Base-by-base conservation (phyloP, 2,329 filamentous ascomycete species). In the Macrophomina tecta region DNA sequence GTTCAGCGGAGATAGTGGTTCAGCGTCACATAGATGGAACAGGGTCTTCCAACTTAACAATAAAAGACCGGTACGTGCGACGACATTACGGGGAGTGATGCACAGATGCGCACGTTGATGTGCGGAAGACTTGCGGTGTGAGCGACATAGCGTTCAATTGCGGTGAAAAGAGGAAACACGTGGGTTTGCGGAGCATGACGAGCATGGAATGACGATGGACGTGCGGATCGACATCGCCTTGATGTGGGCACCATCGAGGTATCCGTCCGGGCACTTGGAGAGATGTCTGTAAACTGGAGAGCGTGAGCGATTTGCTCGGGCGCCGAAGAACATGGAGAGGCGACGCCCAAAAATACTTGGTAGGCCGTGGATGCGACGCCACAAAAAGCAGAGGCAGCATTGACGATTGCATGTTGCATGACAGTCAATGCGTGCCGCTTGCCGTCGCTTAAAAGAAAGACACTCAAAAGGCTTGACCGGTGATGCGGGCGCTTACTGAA, bases 401-500 rank as follows among this genome's bases (percentile, higher is more conserved):
- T 12, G 18, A 58, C 38, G 8, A 18, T 42, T 45, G 38, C 55
- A 58, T 34, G 38, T 5, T 61, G 23, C 56, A 34, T 40, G 56
- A 46, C 38, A 28, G 56, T 61, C 40, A 42, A 61, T 61, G 56
- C 56, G 56, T 61, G 56, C 56, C 40, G 16, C 56, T 61, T 28
- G 30, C 56, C 40, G 40, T 23, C 34, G 56, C 28, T 61, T 46
- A 23, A 61, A 46, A 30, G 28, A 58, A 42, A 58, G 36, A 28
- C 34, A 5, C 18, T 38, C 28, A 56, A 61, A 46, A 42, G 56
- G 5, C 34, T n/a, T 11, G 49, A 12, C n/a, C 18, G 28, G 56
- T 61, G 23, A n/a, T n/a, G 56, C 28, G 40, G 56, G 56, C 56
- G 56, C 56, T 61, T 61, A 61, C 40, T 61, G 38, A 61, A 48